These are phyloP conservation scores for Seminavis robusta DNA, from an alignment of 108 stramenopile species.

Conservation along the genomic window DNA sequence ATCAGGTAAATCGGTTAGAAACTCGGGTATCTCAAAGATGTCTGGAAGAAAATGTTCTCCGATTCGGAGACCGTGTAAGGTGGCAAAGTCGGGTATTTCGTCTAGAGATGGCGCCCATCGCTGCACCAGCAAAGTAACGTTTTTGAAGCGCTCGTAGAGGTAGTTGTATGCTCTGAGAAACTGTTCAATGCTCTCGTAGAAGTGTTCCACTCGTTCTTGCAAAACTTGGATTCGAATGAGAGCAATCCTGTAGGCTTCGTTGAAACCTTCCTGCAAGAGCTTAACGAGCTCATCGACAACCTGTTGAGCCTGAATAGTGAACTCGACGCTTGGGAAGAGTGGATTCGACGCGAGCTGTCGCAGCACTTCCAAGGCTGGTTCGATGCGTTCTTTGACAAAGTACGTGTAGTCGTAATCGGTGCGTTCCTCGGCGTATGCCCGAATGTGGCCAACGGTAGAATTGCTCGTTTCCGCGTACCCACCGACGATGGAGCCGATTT, in stretches of 20 bases:
- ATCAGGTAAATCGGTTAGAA: conserved; percentile 6
- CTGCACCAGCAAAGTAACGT: too few relatives aligned
- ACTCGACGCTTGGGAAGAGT: not conserved
- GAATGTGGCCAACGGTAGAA: not conserved
- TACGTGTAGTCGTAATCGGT: conserved; percentile 29
- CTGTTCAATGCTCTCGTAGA: conserved; percentile 6
- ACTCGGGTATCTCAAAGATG: conserved; percentile 15
- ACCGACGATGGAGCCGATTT: conserved; percentile 12
- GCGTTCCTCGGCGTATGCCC: conserved; percentile 18
- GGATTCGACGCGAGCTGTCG: conserved; percentile 1
- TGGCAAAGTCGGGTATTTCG: too few relatives aligned
- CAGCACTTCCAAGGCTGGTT: conserved; percentile 22
- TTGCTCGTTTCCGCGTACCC: conserved; percentile 5
- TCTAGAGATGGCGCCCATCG: too few relatives aligned
- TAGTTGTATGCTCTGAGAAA: conserved; percentile 14
- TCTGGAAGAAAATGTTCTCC: conserved; percentile 16
- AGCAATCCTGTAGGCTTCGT: conserved; percentile 5
- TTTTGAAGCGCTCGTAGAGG: conserved; percentile 21
- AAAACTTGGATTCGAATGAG: conserved; percentile 7
- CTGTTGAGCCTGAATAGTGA: not conserved
- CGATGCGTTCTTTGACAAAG: conserved; percentile 27
- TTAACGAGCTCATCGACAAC: not conserved
- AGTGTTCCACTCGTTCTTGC: conserved; percentile 5
- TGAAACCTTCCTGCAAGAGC: not conserved
- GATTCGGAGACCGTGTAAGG: too few relatives aligned